Base-by-base conservation (phyloP, 1,284 basidiomycete genomes). In the Peniophora sp. region DNA sequence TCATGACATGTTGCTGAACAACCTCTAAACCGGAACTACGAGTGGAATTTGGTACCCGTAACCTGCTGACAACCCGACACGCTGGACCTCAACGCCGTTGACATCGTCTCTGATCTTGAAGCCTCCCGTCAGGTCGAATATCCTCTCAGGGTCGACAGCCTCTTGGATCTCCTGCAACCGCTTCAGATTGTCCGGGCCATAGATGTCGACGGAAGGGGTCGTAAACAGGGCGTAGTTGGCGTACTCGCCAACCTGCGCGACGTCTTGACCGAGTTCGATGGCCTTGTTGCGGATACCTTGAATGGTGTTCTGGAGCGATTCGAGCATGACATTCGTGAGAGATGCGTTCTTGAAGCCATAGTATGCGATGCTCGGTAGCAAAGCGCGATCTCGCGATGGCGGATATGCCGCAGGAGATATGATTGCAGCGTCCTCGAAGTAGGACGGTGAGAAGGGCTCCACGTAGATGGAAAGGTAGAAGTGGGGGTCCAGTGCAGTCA, bases 201-300 rank as follows among this genome's bases (percentile, higher is more conserved):
- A 64, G 10, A 64, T 59, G 18, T 46, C 46, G 24, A 56, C 52
- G 41, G 62, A 10, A 34, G 59, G 56, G 11, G 59, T 61, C 32
- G 55, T 57, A 11, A 45, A 50, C 18, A 63, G 50, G 9, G 63
- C 64, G 48, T 63, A 64, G 49, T 65, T 65, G n/a, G 57, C 51
- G 44, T 65, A 65, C 35, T 59, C 36, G 17, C 58, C 42, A 12
- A 58, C 60, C 12, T 59, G 39, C 8, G 50, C 51, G 50, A 64
- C 37, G 27, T 52, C 57, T 51, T 64, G 63, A 23, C 58, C 62
- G 6, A 59, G 54, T 8, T 23, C 24, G 10, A 54, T 37, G 11
- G 58, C 62, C 14, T 48, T 50, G 11, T 46, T 37, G 1, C 47
- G 18, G 37, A 55, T 41, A 6, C 35, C 32, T 3, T 41, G 44